phyloP scores from a whole-genome alignment of 2,329 filamentous ascomycete genomes.

The Diaporthe sp. region DNA sequence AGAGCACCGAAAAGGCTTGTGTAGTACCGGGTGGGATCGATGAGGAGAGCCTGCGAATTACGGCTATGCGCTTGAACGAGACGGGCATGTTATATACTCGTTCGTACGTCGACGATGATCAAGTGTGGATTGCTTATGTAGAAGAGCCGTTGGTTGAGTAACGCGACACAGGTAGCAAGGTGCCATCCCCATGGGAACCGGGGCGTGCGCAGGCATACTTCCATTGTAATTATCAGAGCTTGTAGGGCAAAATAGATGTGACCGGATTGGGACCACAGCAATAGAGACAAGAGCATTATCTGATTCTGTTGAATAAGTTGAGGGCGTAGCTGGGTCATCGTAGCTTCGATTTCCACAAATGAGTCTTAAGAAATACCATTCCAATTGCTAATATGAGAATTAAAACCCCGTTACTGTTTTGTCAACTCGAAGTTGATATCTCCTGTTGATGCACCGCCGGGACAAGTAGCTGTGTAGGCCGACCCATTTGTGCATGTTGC shows the following conservation, averaged over 20 bases:
- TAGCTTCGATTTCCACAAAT: not conserved
- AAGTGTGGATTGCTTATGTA: constrained; percentile 22
- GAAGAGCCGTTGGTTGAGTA: constrained; percentile 1
- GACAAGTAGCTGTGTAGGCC: constrained; percentile 58
- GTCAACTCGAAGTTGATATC: constrained; percentile 59
- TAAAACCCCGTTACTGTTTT: constrained; percentile 33
- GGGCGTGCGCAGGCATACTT: not conserved
- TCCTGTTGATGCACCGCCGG: constrained; percentile 61
- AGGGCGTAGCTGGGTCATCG: not conserved
- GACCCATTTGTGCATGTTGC: constrained; percentile 65
- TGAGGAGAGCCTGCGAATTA: not conserved
- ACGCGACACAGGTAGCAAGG: not conserved
- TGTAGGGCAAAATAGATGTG: not conserved
- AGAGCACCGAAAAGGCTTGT: not conserved
- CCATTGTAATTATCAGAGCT: not conserved
- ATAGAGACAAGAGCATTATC: not conserved
- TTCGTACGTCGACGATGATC: not conserved
- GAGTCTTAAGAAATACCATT: no score
- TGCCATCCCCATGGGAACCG: no score
- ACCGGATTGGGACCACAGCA: no score
- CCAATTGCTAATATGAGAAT: not conserved
- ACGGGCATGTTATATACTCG: constrained; percentile 14
- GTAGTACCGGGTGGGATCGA: not conserved
- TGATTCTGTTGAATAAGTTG: not conserved
- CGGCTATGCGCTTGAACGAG: constrained; percentile 27